Evolutionary conservation across 306 rosid species (phyloP), one percentile per base, ranked within the genome.

Genomic region (Fragaria iinumae): DNA sequence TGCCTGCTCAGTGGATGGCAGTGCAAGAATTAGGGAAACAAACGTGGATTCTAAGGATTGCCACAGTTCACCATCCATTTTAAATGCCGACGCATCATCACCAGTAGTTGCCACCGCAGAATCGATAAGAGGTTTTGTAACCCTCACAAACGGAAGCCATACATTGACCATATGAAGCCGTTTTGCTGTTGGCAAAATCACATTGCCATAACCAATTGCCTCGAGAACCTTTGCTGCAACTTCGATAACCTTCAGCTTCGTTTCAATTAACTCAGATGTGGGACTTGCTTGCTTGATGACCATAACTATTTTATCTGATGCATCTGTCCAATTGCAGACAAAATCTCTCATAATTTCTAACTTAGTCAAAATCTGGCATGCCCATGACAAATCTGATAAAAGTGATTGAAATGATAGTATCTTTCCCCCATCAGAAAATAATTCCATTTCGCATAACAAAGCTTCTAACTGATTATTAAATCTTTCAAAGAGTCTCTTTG

Each of bases 141-240:
- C 79, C 85, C 97, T 84, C 82, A 89, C 97, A 77, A 95, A 95
- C 38, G 96, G 97, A 80, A 95, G 96, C 99, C 99, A 95, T 39
- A 88, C 67, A 67, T 89, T 92, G 81, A 95, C 87, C 84, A 79
- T 72, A 63, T 83, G 90, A 71, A 91, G 88, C 79, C 98, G 92
- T 75, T 85, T 91, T 5, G 81, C 75, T 6, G 90, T 88, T 34
- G 97, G 97, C 77, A 95, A 69, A 82, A 88, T 83, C 70, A 85
- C 97, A 16, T 84, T 81, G 45, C 97, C 99, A 48, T 88, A 91
- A 45, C 91, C 96, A 60, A 92, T 82, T 69, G 91, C 92, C 85
- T 95, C 99, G 74, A 92, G 76, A 52, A 92, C 91, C 86, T 86
- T 92, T 23, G 96, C 87, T 34, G 93, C 84, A 80, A 90, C 91